Base-by-base conservation (phyloP, 352 stramenopile species). In the Pythium aphanidermatum region DNA sequence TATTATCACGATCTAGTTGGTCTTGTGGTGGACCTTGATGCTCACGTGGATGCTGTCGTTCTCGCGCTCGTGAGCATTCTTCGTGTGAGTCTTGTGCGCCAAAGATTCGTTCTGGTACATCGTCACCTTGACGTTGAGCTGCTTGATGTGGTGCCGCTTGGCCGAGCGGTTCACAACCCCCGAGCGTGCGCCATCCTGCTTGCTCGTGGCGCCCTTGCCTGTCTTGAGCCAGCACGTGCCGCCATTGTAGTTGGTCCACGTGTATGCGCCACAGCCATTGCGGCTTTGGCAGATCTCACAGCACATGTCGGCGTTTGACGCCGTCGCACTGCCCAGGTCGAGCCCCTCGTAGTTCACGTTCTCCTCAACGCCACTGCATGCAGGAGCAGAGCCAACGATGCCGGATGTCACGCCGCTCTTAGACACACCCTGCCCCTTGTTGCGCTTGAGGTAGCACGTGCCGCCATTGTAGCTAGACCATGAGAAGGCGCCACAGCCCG, bases 141-240 rank as follows among this genome's bases (percentile, higher is more conserved):
- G 40, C 41, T 70, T 45, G 30, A 70, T 41, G 40, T 66, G 56
- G 19, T 19, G 13, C 2, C 37, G 34, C n/a, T 12, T 19, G 24
- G 34, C 47, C 31, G 23, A 29, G 41, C 27, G 34, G 9, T 12
- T 46, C 12, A 60, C 32, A 12, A 55, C 46, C 14, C n/a, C 39
- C 25, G 54, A 63, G 29, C 25, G 2, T 2, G 38, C 38, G 33
- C 27, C 47, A 4, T 7, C 25, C n/a, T 53, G 51, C 24, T 23
- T 25, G 11, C 9, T 29, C 20, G 41, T 32, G 7, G 24, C 3
- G 5, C 50, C 49, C 2, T 21, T 17, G 17, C 14, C 25, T 24
- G 36, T 55, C 53, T 61, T 61, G 24, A 61, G 32, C 43, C 45
- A 61, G 38, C 53, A 61, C 17, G 46, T 51, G 11, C 53, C 53